These are phyloP conservation scores for Thalassiosira livingstoniorum DNA, from an alignment of 352 stramenopile genomes.

Conservation along the genomic window DNA sequence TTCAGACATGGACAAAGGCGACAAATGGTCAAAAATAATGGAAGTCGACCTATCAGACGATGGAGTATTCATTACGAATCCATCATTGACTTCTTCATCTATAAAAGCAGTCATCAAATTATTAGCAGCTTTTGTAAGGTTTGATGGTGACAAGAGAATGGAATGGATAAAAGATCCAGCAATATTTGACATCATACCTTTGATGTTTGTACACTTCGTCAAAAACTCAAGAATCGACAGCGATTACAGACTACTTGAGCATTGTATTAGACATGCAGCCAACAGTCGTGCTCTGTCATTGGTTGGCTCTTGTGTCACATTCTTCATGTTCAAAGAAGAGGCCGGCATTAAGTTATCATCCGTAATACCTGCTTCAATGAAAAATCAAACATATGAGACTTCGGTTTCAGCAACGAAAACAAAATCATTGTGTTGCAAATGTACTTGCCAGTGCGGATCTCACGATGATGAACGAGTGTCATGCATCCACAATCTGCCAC, in stretches of 20 bases:
- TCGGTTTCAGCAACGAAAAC: not conserved
- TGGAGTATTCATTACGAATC: slow-evolving; percentile 26
- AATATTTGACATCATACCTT: slow-evolving; percentile 30
- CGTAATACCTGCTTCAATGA: slow-evolving; percentile 45
- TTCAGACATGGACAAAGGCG: not conserved
- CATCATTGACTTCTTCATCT: not conserved
- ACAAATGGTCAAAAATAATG: not conserved
- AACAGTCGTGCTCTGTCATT: slow-evolving; percentile 16
- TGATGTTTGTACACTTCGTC: slow-evolving; percentile 30
- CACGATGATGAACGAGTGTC: slow-evolving; percentile 16
- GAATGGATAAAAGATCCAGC: slow-evolving; percentile 32
- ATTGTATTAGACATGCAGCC: slow-evolving; percentile 27
- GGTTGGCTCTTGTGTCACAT: not conserved
- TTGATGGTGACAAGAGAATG: slow-evolving; percentile 19
- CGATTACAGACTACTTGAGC: slow-evolving; percentile 27
- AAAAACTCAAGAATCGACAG: slow-evolving; percentile 31
- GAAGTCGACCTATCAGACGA: slow-evolving; percentile 20
- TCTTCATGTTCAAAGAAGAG: slow-evolving; percentile 5
- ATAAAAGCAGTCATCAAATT: slow-evolving; percentile 13
- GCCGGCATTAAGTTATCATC: slow-evolving; percentile 17
- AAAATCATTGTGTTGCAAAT: slow-evolving; percentile 29
- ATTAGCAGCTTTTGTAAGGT: slow-evolving; percentile 25
- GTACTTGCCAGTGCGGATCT: slow-evolving; percentile 39
- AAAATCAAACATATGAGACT: slow-evolving; percentile 26
- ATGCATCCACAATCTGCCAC: slow-evolving; percentile 31